phyloP scores from a whole-genome alignment of 2,329 filamentous ascomycete species.

The Beauveria caledonica region DNA sequence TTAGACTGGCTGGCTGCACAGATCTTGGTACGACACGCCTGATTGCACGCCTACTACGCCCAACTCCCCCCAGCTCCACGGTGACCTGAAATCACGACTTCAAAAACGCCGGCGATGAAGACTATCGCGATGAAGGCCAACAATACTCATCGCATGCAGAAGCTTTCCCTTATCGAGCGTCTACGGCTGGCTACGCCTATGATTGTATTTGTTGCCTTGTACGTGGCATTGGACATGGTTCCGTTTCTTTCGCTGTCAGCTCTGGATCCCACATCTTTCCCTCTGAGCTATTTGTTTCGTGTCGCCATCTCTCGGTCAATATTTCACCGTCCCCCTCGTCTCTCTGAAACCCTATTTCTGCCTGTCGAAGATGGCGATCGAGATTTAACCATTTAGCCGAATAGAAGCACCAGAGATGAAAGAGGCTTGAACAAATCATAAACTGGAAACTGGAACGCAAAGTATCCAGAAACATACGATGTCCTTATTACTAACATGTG shows the following conservation, averaged over 20 bases:
- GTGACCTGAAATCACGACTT: background rate
- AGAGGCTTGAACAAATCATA: no score
- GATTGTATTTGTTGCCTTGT: slow-evolving; percentile 7
- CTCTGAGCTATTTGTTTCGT: background rate
- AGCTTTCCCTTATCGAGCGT: background rate
- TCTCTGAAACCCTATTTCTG: background rate
- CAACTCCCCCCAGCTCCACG: background rate
- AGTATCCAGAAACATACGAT: background rate
- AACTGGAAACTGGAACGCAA: no score
- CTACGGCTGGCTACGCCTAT: slow-evolving; percentile 2
- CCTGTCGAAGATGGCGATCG: background rate
- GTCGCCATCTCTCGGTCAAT: background rate
- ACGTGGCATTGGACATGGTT: background rate
- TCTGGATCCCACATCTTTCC: background rate
- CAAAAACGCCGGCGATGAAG: background rate
- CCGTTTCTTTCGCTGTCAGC: background rate
- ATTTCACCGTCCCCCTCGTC: background rate
- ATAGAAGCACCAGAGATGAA: background rate
- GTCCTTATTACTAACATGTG: background rate
- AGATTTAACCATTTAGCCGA: background rate
- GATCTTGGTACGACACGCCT: no score
- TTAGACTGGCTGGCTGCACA: no score
- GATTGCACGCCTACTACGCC: background rate
- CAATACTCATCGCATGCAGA: background rate
- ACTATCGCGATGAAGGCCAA: background rate